These are phyloP conservation scores for Eucalyptus curtisii DNA, from an alignment of 345 rosid species.

Conservation along the genomic window DNA sequence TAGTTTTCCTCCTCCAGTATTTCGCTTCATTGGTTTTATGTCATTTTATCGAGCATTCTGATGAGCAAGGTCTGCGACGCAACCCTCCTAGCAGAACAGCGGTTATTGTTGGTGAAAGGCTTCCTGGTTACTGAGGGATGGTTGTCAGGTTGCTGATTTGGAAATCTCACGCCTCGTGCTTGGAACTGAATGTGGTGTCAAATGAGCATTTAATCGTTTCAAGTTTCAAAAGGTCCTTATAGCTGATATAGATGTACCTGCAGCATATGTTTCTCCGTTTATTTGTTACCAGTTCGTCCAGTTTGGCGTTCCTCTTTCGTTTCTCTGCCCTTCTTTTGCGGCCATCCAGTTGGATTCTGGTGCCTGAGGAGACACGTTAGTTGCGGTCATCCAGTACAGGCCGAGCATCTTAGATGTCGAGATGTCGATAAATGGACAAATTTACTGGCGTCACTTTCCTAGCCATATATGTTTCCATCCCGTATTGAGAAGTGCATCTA, in stretches of 20 bases:
- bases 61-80: background rate
- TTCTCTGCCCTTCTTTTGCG: background rate
- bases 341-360: background rate
- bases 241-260: background rate
- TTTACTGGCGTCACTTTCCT: background rate
- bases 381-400: background rate
- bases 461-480: background rate
- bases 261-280: background rate
- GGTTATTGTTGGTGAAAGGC: background rate
- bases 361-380: background rate
- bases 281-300: background rate
- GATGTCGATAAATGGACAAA: background rate
- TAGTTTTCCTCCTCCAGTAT: background rate
- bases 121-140: background rate
- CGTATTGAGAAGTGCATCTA: background rate
- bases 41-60: background rate
- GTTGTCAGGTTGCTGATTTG: background rate
- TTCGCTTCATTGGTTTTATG: background rate
- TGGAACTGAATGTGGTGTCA: background rate
- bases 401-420: background rate
- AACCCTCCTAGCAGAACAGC: background rate
- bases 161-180: background rate
- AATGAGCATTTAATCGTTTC: background rate
- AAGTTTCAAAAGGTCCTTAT: background rate
- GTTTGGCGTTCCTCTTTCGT: background rate